Base-by-base conservation (phyloP, 305 asterid species). In the Fraxinus sp. region DNA sequence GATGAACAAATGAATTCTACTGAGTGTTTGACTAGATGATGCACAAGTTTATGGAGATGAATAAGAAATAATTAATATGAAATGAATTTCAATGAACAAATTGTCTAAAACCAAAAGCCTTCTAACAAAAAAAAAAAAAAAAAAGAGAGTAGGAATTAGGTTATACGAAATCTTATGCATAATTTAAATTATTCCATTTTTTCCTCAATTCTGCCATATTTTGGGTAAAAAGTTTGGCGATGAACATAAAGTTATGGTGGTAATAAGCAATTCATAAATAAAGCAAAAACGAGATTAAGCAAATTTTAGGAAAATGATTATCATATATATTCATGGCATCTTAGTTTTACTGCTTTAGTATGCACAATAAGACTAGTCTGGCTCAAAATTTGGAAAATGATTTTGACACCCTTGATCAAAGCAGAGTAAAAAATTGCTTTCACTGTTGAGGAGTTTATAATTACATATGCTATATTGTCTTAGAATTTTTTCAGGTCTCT, bases 401-500 rank as follows among this genome's bases (percentile, higher is more conserved):
- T 49, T 49, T 14, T 16, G 59, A 49, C 5, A 3, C 59, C 20
- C 5, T 39, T 52, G 62, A 16, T 52, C 64, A 16, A 52, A 52
- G 22, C 64, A 4, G 24, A 1, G 8, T 52, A 46, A 13, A 14
- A 46, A 46, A 4, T 16, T 4, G 8, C 24, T 52, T 52, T 52
- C 8, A 24, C 22, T 7, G 49, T 76, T 76, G 62, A 49, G 55
- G 55, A 44, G 33, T 44, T 75, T 2, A 8, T 7, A 4, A 41
- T 16, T 7, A 18, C 1, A 1, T 8, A 46, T 68, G 30, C 28
- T 8, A 24, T 7, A 16, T 18, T 26, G 16, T 39, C 11, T 79
- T 41, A 33, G 18, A 68, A 41, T 46, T 62, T 33, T 82, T 82
- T 77, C 88, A 91, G 91, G 81, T 87, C 11, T 86, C 86, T n/a